phyloP scores from a whole-genome alignment of 495 filamentous ascomycete species.

The Amorphotheca resinae region DNA sequence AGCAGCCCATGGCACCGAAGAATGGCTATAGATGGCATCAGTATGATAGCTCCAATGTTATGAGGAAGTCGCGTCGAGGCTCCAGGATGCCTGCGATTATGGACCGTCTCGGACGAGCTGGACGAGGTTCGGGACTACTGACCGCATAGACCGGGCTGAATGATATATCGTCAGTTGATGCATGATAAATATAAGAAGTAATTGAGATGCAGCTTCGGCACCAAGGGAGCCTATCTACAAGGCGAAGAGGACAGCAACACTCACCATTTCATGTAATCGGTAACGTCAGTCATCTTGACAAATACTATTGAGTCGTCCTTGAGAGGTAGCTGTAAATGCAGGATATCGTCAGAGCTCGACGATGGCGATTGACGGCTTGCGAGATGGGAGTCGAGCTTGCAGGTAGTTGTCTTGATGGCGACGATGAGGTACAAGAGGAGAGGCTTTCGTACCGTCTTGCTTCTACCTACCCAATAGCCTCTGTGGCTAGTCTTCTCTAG shows the following conservation, averaged over 20 bases:
- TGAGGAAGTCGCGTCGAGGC: background rate
- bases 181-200: background rate
- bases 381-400: slow-evolving; percentile 31
- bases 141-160: slow-evolving; percentile 96
- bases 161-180: slow-evolving; percentile 18
- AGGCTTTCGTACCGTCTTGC: background rate
- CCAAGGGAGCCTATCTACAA: slow-evolving; percentile 18
- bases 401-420: slow-evolving; percentile 14
- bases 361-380: slow-evolving; percentile 29
- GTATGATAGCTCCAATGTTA: slow-evolving; percentile 12
- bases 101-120: slow-evolving; percentile 10
- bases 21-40: slow-evolving; percentile 59
- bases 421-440: slow-evolving; percentile 21
- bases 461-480: no score
- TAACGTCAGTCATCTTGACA: slow-evolving; percentile 13
- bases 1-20: slow-evolving; percentile 99
- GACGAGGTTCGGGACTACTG: slow-evolving; percentile 39
- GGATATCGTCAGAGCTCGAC: slow-evolving; percentile 16
- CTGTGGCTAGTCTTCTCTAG: background rate
- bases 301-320: slow-evolving; percentile 8
- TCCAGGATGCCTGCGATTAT: slow-evolving; percentile 8
- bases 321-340: slow-evolving; percentile 10
- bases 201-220: background rate
- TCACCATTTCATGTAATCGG: slow-evolving; percentile 15
- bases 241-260: slow-evolving; percentile 8